Conservation (phyloP, 805 yeast species). For the Cyberlindnera maritima region DNA sequence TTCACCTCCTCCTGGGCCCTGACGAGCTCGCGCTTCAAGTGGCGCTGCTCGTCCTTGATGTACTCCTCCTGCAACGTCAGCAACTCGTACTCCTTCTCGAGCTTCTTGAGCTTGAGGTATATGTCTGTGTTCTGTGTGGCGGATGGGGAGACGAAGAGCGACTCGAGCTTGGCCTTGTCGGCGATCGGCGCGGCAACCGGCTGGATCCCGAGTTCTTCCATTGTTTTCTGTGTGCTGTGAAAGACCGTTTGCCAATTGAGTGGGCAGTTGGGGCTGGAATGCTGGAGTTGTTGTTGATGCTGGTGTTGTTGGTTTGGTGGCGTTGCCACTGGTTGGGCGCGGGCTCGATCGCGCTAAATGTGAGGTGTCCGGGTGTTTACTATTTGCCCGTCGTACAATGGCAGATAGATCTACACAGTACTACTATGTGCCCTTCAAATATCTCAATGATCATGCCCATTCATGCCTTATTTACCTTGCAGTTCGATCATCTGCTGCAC, state of each 20-base stretch:
- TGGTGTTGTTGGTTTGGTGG: neutral
- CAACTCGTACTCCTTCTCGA: slow-evolving; percentile 87
- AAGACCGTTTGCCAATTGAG: no score
- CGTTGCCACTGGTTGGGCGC: neutral
- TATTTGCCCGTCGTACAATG: no score
- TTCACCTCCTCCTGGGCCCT: slow-evolving; percentile 99
- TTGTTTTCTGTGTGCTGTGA: slow-evolving; percentile 19
- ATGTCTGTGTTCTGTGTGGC: slow-evolving; percentile 46
- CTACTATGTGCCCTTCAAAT: no score
- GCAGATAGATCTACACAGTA: no score
- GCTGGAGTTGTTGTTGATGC: no score
- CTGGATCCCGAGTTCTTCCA: slow-evolving; percentile 65
- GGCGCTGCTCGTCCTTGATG: slow-evolving; percentile 97
- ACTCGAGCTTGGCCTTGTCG: slow-evolving; percentile 32
- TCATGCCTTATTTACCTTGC: slow-evolving; percentile 35
- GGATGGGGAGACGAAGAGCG: slow-evolving; percentile 24
- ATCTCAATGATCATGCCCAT: no score
- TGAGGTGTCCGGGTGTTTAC: neutral
- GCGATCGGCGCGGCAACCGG: slow-evolving; percentile 31
- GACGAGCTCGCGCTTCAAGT: slow-evolving; percentile 86
- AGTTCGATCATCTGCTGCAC: slow-evolving; percentile 81
- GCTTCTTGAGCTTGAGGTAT: slow-evolving; percentile 78
- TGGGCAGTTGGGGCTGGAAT: no score
- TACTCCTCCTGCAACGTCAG: slow-evolving; percentile 89
- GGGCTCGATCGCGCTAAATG: no score